Evolutionary conservation across 352 stramenopile genomes (phyloP), one percentile per base, ranked within the genome.

Genomic region (Pythium grandisporangium): DNA sequence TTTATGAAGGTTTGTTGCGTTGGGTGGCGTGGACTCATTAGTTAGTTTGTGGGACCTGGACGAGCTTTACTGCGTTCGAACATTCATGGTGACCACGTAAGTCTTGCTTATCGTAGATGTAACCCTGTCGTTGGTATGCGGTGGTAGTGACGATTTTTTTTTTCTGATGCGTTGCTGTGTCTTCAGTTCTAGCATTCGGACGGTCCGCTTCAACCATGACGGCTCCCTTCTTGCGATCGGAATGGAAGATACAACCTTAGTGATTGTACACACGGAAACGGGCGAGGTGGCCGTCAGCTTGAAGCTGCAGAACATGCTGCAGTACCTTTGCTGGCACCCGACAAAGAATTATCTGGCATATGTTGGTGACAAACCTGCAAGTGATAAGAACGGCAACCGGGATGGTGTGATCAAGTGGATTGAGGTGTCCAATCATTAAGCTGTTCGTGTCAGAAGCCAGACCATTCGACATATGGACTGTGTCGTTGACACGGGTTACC

Each of bases 331-430:
- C 45, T 93, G 79, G 79, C 79, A 93, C 22, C 79, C 79, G 3
- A 73, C 49, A 30, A 89, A 89, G 52, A 88, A 88, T 45, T 27
- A 86, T n/a, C 51, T 93, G 14, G 70, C 77, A 19, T 93, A 90
- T 47, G 72, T 90, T 6, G 79, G 79, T n/a, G 79, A 93, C 62
- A 84, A 83, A 42, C 48, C 69, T 6, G 66, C 66, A 10, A 81
- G 49, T 38, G 74, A 93, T 11, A 87, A 88, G 53, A 90, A 93
- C 52, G 63, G 58, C 27, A 84, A 87, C 37, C 71, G 79, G 23
- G 74, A 87, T 34, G 79, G 79, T 24, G 74, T 88, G 24, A 90
- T 93, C 55, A 93, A 93, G 61, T 67, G 79, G 54, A 72, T 90
- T 22, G 67, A 86, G 58, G 53, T 93, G n/a, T n/a, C n/a, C n/a